These are phyloP conservation scores for Stephanodiscus minutulus DNA, from an alignment of 108 stramenopile species.

Conservation along the genomic window DNA sequence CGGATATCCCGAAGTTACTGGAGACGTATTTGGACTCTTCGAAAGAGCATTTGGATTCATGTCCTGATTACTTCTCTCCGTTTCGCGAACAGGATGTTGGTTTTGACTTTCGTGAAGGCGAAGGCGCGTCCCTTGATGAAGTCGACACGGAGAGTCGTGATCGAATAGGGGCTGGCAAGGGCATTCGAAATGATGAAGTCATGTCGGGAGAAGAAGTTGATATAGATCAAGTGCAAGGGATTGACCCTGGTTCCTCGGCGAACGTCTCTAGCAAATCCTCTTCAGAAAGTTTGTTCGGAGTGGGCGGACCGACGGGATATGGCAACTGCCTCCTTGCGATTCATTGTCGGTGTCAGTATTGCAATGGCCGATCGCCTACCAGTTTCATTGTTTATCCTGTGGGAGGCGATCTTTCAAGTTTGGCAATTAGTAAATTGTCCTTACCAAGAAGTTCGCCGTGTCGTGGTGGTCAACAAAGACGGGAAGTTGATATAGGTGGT, in stretches of 20 bases:
- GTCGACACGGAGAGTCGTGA: not conserved
- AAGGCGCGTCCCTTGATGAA: not conserved
- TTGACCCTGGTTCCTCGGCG: not conserved
- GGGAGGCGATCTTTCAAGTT: conserved; percentile 52
- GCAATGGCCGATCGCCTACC: conserved; percentile 18
- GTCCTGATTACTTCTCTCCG: not conserved
- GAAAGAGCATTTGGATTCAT: not conserved
- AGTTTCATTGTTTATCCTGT: conserved; percentile 65
- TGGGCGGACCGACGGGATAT: conserved; percentile 38
- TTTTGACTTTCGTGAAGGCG: not conserved
- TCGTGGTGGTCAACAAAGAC: conserved; percentile 19
- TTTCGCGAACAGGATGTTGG: not conserved
- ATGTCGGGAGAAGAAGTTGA: not conserved
- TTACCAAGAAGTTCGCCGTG: conserved; percentile 31
- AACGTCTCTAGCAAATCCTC: not conserved
- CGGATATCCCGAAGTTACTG: not conserved
- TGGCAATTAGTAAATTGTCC: conserved; percentile 54
- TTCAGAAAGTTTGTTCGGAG: conserved; percentile 5
- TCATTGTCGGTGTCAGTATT: conserved; percentile 60
- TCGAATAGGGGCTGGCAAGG: not conserved
- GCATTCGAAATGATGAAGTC: not conserved
- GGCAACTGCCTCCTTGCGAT: conserved; percentile 70
- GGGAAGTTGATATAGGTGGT: conserved; percentile 57
- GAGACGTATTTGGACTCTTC: not conserved
- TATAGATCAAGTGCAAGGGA: not conserved